Evolutionary conservation across 768 basidiomycete genomes (phyloP), one percentile per base, ranked within the genome.

Genomic region (Coprinopsis marcescibilis): DNA sequence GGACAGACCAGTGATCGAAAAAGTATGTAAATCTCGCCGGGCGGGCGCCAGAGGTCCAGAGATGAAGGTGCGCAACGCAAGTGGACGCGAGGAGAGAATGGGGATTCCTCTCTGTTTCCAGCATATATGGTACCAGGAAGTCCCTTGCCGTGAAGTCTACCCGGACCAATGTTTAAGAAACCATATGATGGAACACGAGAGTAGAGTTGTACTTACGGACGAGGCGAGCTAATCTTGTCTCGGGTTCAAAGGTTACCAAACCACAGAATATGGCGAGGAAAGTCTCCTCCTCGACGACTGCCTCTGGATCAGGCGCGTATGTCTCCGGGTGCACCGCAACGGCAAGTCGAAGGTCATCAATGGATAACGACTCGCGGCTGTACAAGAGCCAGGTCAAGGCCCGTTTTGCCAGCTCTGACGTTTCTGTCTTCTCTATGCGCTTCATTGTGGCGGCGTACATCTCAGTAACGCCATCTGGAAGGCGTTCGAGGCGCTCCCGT

Each of bases 121-220:
- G n/a, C n/a, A n/a, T n/a, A n/a, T n/a, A n/a, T n/a, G n/a, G n/a
- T n/a, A n/a, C n/a, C n/a, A n/a, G n/a, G n/a, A n/a, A n/a, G n/a
- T n/a, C n/a, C n/a, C n/a, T n/a, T n/a, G n/a, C n/a, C n/a, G n/a
- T n/a, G n/a, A n/a, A n/a, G n/a, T n/a, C n/a, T n/a, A n/a, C n/a
- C n/a, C n/a, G n/a, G n/a, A n/a, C n/a, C n/a, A n/a, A n/a, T n/a
- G n/a, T n/a, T n/a, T n/a, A n/a, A n/a, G n/a, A n/a, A n/a, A n/a
- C n/a, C n/a, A n/a, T n/a, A n/a, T n/a, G n/a, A n/a, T n/a, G n/a
- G n/a, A n/a, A n/a, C n/a, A n/a, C n/a, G n/a, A n/a, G n/a, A n/a
- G n/a, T n/a, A n/a, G n/a, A n/a, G n/a, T n/a, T n/a, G n/a, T n/a
- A 33, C 43, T 13, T 27, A 44, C 43, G 43, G 19, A 44, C 24